A percentile compares a stretch with the other conserved stretches of the same genome.
These are phyloP conservation scores for Fraxinus dipetala DNA, from an alignment of 305 asterid species.

Conservation along the genomic window DNA sequence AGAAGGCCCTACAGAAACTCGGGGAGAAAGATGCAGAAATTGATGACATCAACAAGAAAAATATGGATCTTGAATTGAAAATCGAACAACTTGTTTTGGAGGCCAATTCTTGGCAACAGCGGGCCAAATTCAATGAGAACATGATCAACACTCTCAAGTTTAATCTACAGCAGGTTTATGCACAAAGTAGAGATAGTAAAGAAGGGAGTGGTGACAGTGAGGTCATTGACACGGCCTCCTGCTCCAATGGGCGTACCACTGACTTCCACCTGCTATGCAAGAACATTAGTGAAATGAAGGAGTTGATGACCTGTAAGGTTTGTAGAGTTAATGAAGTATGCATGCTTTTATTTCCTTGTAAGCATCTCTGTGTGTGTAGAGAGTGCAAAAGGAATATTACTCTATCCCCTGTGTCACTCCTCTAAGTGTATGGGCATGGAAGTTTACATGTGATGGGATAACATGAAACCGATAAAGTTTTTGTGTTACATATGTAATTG, in stretches of 20 bases:
- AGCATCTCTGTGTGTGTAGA: constrained; percentile 88
- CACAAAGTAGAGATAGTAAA: constrained; percentile 72
- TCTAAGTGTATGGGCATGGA: constrained; percentile 78
- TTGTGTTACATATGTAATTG: constrained; percentile 12
- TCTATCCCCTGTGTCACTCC: constrained; percentile 67
- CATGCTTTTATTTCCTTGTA: constrained; percentile 90
- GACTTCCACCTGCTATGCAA: constrained; percentile 45
- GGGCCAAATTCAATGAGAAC: constrained; percentile 69
- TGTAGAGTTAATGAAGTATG: constrained; percentile 67
- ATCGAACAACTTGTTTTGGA: constrained; percentile 65
- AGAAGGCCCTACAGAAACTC: constrained; percentile 63
- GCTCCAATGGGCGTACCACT: constrained; percentile 59
- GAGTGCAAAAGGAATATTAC: constrained; percentile 74
- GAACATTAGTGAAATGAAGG: constrained; percentile 46
- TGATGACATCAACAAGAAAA: constrained; percentile 70
- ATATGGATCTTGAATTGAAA: constrained; percentile 65
- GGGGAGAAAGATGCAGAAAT: constrained; percentile 72
- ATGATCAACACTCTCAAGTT: constrained; percentile 65
- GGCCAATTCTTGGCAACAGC: constrained; percentile 82
- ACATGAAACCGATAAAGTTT: constrained; percentile 21
- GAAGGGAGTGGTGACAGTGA: constrained; percentile 98
- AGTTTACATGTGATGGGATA: constrained; percentile 55
- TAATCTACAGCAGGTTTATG: constrained; percentile 68
- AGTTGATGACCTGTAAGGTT: constrained; percentile 67
- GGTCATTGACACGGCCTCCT: constrained; percentile 82